Base-by-base conservation (phyloP, 371 early-diverging fungal species). In the Encephalitozoon intestinalis region DNA sequence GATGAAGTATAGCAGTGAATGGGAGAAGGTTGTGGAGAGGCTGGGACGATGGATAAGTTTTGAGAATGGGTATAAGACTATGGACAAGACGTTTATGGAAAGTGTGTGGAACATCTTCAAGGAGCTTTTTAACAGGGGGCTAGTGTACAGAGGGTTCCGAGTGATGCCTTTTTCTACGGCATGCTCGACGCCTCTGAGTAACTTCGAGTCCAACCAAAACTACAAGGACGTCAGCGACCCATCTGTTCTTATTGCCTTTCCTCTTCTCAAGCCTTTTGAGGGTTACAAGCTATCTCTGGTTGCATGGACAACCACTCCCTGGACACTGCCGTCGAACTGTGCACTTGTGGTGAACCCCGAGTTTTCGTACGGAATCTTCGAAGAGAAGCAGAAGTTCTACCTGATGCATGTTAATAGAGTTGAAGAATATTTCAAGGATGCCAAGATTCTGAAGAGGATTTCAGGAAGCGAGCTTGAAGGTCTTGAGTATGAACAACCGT, bases 11-110 rank as follows among this genome's bases (percentile, higher is more conserved):
- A 86, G 95, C 23, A 82, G 80, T 5, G 97, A 97, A 84, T 99
- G 99, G 99, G 91, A 93, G 81, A 82, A 83, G 67, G 95, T 94
- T 11, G 95, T 99, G 53, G 91, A 90, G 73, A 90, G 98, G 78
- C 91, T 95, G 86, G 99, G 97, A 63, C 91, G 99, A 79, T 99
- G 98, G 99, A 95, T 97, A 81, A 96, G 97, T 84, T 99, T 97
- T 83, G 90, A 94, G 85, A 95, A 95, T 80, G 98, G 95, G 84
- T 99, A 97, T 89, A 96, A 95, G 87, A 96, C 96, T 0, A 85
- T 97, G 84, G 90, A 97, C 84, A 86, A 88, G 28, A 80, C 88
- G 50, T 97, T 94, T 83, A 97, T 97, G 98, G 95, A 96, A 86
- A 90, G 90, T 50, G 94, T 92, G 37, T 97, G 99, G 99, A 96